phyloP scores from a whole-genome alignment of 345 rosid genomes.

The Hypericum androsaemum region DNA sequence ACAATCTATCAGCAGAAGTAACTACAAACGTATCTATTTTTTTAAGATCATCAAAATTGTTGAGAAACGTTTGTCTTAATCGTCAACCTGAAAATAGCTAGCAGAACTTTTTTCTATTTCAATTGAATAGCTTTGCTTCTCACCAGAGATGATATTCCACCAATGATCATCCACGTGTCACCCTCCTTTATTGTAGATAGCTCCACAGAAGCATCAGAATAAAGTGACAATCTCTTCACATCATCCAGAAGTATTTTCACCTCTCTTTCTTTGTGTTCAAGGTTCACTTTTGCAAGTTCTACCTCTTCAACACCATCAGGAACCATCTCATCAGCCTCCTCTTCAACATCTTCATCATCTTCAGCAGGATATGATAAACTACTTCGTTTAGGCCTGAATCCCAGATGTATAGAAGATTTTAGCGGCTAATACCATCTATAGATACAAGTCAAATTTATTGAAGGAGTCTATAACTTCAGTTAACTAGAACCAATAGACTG shows the following conservation, averaged over 20 bases:
- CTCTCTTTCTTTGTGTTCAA: slow-evolving; percentile 69
- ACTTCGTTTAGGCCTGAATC: slow-evolving; percentile 81
- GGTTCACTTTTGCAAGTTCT: slow-evolving; percentile 80
- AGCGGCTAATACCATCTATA: background rate
- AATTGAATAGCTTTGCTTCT: slow-evolving; percentile 15
- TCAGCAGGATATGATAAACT: slow-evolving; percentile 77
- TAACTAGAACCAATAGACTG: no score
- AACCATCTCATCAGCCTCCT: slow-evolving; percentile 95
- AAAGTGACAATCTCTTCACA: slow-evolving; percentile 59
- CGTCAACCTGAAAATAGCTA: background rate
- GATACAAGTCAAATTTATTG: background rate
- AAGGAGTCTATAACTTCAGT: no score
- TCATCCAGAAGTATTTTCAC: slow-evolving; percentile 69
- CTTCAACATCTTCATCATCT: slow-evolving; percentile 93
- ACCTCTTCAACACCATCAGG: slow-evolving; percentile 98
- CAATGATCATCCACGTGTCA: slow-evolving; percentile 40
- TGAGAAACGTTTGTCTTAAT: background rate
- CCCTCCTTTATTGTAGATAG: slow-evolving; percentile 23
- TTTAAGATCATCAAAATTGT: no score
- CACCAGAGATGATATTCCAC: slow-evolving; percentile 41
- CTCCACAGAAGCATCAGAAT: slow-evolving; percentile 47
- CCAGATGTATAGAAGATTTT: slow-evolving; percentile 13
- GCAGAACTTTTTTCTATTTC: background rate
- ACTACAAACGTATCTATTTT: no score
- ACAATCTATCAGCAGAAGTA: no score